Percentiles rank a stretch among this genome's conserved stretches.
Conservation (phyloP, 2,329 filamentous ascomycete genomes). For the Ceratocystis colombiana region DNA sequence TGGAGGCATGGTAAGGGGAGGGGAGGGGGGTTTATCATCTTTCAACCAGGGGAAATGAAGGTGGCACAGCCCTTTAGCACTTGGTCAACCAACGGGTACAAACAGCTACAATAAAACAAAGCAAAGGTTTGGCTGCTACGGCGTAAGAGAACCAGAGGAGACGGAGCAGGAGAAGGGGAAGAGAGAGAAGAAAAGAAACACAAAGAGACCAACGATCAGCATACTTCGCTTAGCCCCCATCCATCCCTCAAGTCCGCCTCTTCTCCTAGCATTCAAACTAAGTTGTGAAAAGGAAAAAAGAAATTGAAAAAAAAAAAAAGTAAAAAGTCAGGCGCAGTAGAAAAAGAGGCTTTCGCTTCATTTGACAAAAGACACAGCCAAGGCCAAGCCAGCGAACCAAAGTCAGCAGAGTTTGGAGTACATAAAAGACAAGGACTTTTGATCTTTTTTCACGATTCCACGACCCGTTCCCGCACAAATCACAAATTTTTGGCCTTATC, state of each 20-base stretch:
- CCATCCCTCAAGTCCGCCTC: not conserved
- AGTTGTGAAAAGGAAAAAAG: not conserved
- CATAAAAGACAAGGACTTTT: not conserved
- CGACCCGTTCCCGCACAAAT: not conserved
- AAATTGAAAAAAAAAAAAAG: not conserved
- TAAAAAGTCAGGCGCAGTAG: not conserved
- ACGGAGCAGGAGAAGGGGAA: not conserved
- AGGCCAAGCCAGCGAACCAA: not conserved
- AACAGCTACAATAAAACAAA: not conserved
- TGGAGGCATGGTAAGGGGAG: not conserved
- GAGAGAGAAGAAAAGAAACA: not conserved
- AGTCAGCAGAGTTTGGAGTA: not conserved
- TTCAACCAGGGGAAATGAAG: slow-evolving; percentile 13
- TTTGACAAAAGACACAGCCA: not conserved
- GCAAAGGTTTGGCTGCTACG: not conserved
- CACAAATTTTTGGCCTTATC: not conserved
- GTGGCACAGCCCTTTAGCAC: slow-evolving; percentile 8
- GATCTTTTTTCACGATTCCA: not conserved
- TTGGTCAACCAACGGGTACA: not conserved
- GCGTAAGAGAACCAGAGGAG: not conserved
- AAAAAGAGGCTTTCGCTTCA: not conserved
- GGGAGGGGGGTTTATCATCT: not conserved
- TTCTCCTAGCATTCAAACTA: not conserved
- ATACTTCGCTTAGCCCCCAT: not conserved
- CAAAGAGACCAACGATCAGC: not conserved